Base-by-base conservation (phyloP, 164 flowering plant species). In the Tetrastigma voinierianum region DNA sequence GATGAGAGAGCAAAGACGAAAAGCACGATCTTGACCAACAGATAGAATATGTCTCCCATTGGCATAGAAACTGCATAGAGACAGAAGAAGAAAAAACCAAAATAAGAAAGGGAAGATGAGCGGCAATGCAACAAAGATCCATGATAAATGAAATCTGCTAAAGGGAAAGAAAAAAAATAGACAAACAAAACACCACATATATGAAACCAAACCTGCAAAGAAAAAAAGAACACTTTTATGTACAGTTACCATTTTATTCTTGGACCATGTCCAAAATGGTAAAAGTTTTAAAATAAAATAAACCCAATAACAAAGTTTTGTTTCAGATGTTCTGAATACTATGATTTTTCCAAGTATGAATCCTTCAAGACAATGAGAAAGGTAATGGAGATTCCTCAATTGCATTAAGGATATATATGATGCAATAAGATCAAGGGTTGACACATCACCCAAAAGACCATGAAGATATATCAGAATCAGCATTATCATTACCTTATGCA, bases 1-100 rank as follows among this genome's bases (percentile, higher is more conserved):
- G 54, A 90, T 68, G 57, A 91, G 84, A 66, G 98, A 96, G 78
- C 93, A 96, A 53, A 96, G 90, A 15, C 98, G 97, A 68, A 96
- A 96, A 44, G 99, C 97, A 70, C 98, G 98, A 72, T 96, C 99
- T 76, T 91, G 95, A 49, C 99, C 99, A 70, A 97, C 99, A 70
- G 99, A 96, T 25, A 96, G 78, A 69, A 96, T 86, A 69, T 91
- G 96, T 66, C 97, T 81, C 52, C 99, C 99, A 82, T 89, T 88
- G 47, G 94, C 89, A 81, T 92, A 90, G 74, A 88, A 92, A 78
- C 95, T 92, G 82, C n/a, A 10, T 59, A 62, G 61, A n/a, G n/a
- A n/a, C n/a, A n/a, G 40, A 62, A n/a, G n/a, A 24, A 11, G 63
- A 21, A 12, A 57, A 11, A 46, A n/a, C 16, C 15, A 56, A 11